phyloP scores from a whole-genome alignment of 2,329 filamentous ascomycete species.

The Pseudogymnoascus sp. region DNA sequence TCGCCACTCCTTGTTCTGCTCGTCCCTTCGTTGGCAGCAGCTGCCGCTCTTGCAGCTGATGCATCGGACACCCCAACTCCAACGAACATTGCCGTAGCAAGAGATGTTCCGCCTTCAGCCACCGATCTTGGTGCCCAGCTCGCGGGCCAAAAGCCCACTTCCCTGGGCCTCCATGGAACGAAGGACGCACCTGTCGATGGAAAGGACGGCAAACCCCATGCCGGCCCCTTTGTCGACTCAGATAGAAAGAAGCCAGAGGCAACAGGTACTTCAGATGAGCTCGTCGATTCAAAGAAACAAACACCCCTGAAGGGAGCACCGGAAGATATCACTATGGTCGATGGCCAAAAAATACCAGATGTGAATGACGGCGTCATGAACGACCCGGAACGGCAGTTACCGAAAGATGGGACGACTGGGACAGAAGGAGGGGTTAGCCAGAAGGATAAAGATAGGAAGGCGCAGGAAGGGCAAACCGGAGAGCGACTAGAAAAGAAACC shows the following conservation, averaged over 20 bases:
- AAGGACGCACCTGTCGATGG: slow-evolving; percentile 88
- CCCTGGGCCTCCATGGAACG: slow-evolving; percentile 37
- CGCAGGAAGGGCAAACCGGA: slow-evolving; percentile 55
- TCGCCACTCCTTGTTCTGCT: slow-evolving; percentile 53
- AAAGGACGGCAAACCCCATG: slow-evolving; percentile 86
- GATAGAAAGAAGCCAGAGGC: slow-evolving; percentile 34
- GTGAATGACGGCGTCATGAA: slow-evolving; percentile 84
- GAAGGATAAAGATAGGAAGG: slow-evolving; percentile 69
- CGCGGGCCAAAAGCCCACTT: slow-evolving; percentile 25
- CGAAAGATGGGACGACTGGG: slow-evolving; percentile 79
- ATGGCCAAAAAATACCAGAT: slow-evolving; percentile 53
- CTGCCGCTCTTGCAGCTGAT: slow-evolving; percentile 26
- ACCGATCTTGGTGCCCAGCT: slow-evolving; percentile 16
- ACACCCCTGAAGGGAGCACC: slow-evolving; percentile 42
- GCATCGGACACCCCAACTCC: slow-evolving; percentile 9
- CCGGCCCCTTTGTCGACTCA: slow-evolving; percentile 67
- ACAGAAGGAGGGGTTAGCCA: slow-evolving; percentile 84
- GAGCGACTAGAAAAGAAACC: slow-evolving; percentile 66
- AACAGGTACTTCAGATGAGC: slow-evolving; percentile 27
- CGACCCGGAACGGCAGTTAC: slow-evolving; percentile 65
- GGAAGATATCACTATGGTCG: slow-evolving; percentile 42
- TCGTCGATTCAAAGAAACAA: slow-evolving; percentile 22
- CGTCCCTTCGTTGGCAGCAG: slow-evolving; percentile 44
- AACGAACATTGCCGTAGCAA: slow-evolving; percentile 19
- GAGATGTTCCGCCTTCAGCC: slow-evolving; percentile 13